Conservation (phyloP, 2,329 filamentous ascomycete species). For the Chaetomium sp. region DNA sequence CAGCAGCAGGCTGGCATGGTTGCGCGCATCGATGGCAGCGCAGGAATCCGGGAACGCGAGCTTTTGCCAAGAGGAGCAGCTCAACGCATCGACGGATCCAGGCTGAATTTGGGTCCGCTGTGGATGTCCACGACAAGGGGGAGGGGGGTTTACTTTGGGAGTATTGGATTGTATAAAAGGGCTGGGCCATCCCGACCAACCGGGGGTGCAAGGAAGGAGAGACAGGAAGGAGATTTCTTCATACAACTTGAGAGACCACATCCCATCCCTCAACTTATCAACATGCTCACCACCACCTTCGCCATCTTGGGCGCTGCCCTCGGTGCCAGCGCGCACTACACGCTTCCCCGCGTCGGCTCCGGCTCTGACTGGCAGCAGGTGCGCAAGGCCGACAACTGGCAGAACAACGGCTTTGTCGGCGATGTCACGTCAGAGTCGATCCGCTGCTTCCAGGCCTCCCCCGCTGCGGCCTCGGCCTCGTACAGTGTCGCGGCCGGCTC, state of each 20-base stretch:
- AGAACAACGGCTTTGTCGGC: constrained; percentile 44
- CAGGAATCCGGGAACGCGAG: constrained; percentile 12
- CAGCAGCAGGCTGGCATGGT: too few relatives aligned
- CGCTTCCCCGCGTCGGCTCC: constrained; percentile 32
- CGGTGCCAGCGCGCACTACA: constrained; percentile 26
- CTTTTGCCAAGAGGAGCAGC: constrained; percentile 14
- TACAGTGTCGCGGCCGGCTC: constrained; percentile 40
- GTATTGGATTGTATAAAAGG: neutral
- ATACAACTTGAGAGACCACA: too few relatives aligned
- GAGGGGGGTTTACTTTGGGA: neutral
- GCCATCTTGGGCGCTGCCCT: constrained; percentile 18
- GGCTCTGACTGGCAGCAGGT: constrained; percentile 40
- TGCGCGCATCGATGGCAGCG: too few relatives aligned
- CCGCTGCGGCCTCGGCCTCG: constrained; percentile 33
- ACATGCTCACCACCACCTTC: constrained; percentile 17
- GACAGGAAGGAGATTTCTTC: too few relatives aligned
- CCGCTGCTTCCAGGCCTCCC: constrained; percentile 42
- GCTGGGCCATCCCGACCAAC: neutral
- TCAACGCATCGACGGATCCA: constrained; percentile 10
- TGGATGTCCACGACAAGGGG: too few relatives aligned
- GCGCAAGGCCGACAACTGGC: constrained; percentile 43
- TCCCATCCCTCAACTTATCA: neutral
- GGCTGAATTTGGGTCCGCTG: constrained; percentile 7
- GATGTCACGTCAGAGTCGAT: constrained; percentile 41
- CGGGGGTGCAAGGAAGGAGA: neutral